phyloP scores from a whole-genome alignment of 2,329 filamentous ascomycete genomes.

The Emmonsiellopsis sp. region DNA sequence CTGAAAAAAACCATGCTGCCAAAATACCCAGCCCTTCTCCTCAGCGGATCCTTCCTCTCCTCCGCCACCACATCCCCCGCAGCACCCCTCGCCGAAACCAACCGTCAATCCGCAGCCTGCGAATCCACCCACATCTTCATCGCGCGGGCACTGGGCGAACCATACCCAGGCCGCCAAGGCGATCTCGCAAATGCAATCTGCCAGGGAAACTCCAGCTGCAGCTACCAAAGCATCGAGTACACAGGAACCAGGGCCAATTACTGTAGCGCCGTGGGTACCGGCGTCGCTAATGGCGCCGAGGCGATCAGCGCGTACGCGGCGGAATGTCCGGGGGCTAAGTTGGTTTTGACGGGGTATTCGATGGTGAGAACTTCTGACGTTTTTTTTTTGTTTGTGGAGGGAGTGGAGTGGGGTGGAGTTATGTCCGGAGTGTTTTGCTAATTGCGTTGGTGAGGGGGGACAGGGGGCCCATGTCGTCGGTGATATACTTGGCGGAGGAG shows the following conservation, averaged over 20 bases:
- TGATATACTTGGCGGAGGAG: not conserved
- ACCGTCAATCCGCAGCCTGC: not conserved
- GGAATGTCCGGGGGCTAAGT: not conserved
- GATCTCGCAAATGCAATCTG: not conserved
- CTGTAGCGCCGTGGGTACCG: not conserved
- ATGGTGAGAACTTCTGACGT: not conserved
- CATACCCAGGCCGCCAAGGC: not conserved
- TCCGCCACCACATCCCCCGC: not conserved
- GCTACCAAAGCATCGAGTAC: not conserved
- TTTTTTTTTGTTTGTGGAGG: not conserved
- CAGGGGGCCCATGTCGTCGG: not conserved
- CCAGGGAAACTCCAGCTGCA: not conserved
- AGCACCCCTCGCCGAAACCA: not conserved
- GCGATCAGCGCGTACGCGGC: not conserved
- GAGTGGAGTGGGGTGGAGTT: not conserved
- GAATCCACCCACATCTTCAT: not conserved
- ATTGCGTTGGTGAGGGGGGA: not conserved
- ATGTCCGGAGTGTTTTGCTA: not conserved
- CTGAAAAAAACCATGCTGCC: no score
- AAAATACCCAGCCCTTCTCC: not conserved
- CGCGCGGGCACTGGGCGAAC: not conserved
- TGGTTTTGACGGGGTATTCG: not conserved
- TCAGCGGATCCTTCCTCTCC: not conserved
- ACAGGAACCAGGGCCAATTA: not conserved
- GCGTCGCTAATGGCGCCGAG: not conserved